phyloP scores from a whole-genome alignment of 306 rosid species.

The Cajanus cajan region DNA sequence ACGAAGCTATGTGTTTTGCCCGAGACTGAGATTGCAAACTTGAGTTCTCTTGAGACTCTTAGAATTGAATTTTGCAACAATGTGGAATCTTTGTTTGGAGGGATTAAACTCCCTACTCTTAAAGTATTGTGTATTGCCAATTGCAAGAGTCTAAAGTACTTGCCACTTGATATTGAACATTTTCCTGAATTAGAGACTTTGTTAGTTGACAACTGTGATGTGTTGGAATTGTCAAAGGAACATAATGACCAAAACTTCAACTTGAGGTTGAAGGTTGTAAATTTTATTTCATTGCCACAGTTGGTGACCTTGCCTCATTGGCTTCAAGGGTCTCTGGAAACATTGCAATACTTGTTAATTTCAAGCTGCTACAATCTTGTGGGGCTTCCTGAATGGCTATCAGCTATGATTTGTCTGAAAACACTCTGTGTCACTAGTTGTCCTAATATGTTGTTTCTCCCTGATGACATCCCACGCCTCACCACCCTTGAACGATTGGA shows the following conservation, averaged over 20 bases:
- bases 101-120: background rate
- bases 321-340: slow-evolving; percentile 27
- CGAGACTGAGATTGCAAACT: slow-evolving; percentile 5
- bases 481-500: background rate
- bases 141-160: slow-evolving; percentile 15
- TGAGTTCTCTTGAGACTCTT: slow-evolving; percentile 18
- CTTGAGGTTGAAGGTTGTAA: background rate
- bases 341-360: background rate
- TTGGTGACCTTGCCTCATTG: slow-evolving; percentile 24
- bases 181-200: slow-evolving; percentile 24
- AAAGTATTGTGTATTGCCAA: background rate
- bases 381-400: slow-evolving; percentile 35
- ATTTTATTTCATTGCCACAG: background rate
- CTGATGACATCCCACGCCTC: background rate
- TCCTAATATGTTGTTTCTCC: slow-evolving; percentile 22
- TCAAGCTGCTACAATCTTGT: background rate
- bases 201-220: background rate
- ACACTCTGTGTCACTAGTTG: background rate
- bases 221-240: background rate
- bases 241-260: background rate
- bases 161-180: slow-evolving; percentile 22
- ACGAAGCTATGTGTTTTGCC: slow-evolving; percentile 14
- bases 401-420: background rate
- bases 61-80: background rate
- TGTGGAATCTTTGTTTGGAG: slow-evolving; percentile 5